Conservation (phyloP, 208 protist genomes). For the Acanthamoeba royreba region DNA sequence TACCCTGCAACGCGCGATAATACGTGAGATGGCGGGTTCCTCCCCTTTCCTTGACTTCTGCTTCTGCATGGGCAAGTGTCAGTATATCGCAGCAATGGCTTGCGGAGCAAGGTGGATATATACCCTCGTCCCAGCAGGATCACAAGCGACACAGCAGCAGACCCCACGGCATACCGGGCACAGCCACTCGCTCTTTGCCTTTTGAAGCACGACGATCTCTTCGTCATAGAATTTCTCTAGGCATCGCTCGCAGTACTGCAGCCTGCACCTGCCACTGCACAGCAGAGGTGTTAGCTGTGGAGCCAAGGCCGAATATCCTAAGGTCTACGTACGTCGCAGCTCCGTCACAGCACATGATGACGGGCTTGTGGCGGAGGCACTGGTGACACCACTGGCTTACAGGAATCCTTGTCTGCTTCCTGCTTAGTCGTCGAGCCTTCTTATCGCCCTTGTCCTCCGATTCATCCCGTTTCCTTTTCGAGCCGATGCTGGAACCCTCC, state of each 20-base stretch:
- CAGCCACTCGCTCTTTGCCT: neutral
- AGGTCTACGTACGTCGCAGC: neutral
- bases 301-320: no score
- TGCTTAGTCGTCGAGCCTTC: neutral
- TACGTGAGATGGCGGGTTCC: neutral
- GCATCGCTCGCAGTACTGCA: conserved; percentile 17
- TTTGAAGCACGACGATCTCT: conserved; percentile 29
- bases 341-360: conserved; percentile 21
- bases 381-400: conserved; percentile 26
- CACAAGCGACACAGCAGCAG: neutral
- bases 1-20: neutral
- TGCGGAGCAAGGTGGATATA: neutral
- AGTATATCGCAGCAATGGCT: neutral
- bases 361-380: conserved; percentile 4
- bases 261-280: neutral
- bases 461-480: neutral
- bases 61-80: neutral
- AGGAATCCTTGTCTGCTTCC: neutral
- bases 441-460: conserved; percentile 8
- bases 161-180: neutral
- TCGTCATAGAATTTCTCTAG: conserved; percentile 32
- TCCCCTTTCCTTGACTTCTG: neutral
- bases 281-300: no score
- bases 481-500: neutral
- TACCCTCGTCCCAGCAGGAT: neutral